These are phyloP conservation scores for Dothidotthia symphoricarpi DNA, from an alignment of 2,329 filamentous ascomycete species.

Conservation along the genomic window DNA sequence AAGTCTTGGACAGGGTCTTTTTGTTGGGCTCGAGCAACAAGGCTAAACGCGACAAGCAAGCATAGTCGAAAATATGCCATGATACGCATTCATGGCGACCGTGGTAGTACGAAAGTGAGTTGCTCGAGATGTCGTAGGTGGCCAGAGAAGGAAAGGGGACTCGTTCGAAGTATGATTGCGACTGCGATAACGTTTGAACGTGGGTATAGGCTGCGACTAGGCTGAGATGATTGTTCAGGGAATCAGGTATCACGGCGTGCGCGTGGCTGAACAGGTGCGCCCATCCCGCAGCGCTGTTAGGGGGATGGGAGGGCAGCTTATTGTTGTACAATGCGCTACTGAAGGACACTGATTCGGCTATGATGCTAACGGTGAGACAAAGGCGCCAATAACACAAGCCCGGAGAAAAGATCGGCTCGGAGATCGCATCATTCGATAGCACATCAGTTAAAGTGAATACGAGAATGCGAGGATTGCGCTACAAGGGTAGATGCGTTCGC, in stretches of 20 bases:
- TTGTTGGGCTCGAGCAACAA: slow-evolving; percentile 29
- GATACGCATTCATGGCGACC: slow-evolving; percentile 27
- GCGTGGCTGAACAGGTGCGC: slow-evolving; percentile 16
- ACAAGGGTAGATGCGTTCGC: no score
- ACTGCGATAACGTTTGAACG: slow-evolving; percentile 12
- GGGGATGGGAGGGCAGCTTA: slow-evolving; percentile 14
- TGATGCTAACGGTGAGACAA: slow-evolving; percentile 25
- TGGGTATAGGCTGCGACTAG: slow-evolving; percentile 25
- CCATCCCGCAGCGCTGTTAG: slow-evolving; percentile 22
- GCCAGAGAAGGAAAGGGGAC: slow-evolving; percentile 11
- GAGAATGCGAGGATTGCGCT: slow-evolving; percentile 1
- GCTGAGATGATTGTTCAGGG: slow-evolving; percentile 23
- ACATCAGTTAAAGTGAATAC: slow-evolving; percentile 3
- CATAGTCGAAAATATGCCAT: slow-evolving; percentile 34
- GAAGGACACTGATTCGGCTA: slow-evolving; percentile 19
- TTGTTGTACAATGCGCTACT: slow-evolving; percentile 26
- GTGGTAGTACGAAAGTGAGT: slow-evolving; percentile 17
- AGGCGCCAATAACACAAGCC: slow-evolving; percentile 23
- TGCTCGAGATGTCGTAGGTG: slow-evolving; percentile 12
- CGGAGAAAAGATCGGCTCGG: slow-evolving; percentile 16
- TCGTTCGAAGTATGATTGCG: slow-evolving; percentile 1
- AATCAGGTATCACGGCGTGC: slow-evolving; percentile 14
- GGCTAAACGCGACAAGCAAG: slow-evolving; percentile 27
- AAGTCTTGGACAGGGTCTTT: slow-evolving; percentile 56
- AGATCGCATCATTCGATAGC: slow-evolving; percentile 10